phyloP scores from a whole-genome alignment of 768 basidiomycete species.

The Antrodiella citrinella region DNA sequence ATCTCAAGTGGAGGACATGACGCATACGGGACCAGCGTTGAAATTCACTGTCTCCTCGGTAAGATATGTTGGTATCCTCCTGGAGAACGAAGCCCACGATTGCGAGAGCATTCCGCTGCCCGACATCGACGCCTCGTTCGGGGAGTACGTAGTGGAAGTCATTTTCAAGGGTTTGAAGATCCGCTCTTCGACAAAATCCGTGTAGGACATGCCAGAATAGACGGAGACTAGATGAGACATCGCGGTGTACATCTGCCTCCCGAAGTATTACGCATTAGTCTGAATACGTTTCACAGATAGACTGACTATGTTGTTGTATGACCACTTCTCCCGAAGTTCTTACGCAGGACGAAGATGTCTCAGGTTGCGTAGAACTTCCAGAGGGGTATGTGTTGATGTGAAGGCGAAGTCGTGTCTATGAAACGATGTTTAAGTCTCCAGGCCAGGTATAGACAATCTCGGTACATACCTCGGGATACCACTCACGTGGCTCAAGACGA shows the following conservation, averaged over 20 bases:
- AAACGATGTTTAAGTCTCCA: background rate
- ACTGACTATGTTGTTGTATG: constrained; percentile 11
- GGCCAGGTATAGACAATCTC: background rate
- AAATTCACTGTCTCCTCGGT: background rate
- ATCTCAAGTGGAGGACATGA: background rate
- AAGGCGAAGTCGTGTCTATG: constrained; percentile 12
- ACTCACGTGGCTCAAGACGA: constrained; percentile 31
- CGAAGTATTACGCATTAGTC: background rate
- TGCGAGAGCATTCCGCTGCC: background rate
- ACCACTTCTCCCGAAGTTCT: constrained; percentile 9
- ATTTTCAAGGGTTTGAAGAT: background rate
- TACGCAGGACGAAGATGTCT: constrained; percentile 4
- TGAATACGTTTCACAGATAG: background rate
- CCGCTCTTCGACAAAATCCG: background rate
- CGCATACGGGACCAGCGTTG: background rate
- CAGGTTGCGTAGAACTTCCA: constrained; percentile 5
- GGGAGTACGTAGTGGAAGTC: background rate
- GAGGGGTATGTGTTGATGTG: background rate
- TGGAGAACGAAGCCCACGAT: background rate
- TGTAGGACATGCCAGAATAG: background rate
- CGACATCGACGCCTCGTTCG: background rate
- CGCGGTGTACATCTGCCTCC: background rate
- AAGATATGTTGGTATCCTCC: background rate
- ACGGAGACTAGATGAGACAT: background rate
- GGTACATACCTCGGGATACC: constrained; percentile 28